Evolutionary conservation across 495 filamentous ascomycete genomes (phyloP).

Genomic region (Pyrenula aspistea): DNA sequence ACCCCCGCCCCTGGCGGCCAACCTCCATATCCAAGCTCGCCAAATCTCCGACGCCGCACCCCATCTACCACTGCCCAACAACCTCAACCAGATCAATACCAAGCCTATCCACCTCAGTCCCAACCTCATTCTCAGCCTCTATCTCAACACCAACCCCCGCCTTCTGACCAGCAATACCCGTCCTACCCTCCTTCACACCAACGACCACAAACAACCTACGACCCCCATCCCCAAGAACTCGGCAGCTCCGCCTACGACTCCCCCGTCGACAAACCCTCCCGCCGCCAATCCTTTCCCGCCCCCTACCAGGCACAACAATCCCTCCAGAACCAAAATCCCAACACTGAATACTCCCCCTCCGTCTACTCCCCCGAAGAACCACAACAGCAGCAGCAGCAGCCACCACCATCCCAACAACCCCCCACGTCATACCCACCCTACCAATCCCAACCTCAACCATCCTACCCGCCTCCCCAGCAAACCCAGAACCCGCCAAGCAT

Average conservation of each 20-base stretch:
- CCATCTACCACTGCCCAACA: constrained; percentile 19
- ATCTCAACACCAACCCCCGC: not conserved
- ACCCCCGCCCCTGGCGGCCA: constrained; percentile 19
- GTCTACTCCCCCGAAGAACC: constrained; percentile 48
- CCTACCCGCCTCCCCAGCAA: not conserved
- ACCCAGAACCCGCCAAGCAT: not conserved
- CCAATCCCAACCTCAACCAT: constrained; percentile 1
- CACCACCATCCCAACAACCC: constrained; percentile 22
- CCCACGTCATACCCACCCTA: constrained; percentile 25
- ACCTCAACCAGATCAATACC: constrained; percentile 18
- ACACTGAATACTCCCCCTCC: constrained; percentile 43
- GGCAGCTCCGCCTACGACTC: constrained; percentile 78
- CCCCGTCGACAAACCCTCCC: constrained; percentile 42
- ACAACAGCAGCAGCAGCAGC: constrained; percentile 14
- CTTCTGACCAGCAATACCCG: not conserved
- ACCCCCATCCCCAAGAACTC: constrained; percentile 64
- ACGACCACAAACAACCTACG: constrained; percentile 61
- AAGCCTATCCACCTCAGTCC: not conserved
- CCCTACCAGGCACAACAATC: constrained; percentile 16
- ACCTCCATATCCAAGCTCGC: constrained; percentile 27
- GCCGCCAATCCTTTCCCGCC: constrained; percentile 30
- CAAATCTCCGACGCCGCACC: constrained; percentile 30
- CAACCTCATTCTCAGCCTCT: not conserved
- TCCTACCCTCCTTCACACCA: constrained; percentile 31
- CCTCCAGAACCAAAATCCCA: constrained; percentile 23